These are phyloP conservation scores for Vitis rupestris DNA, from an alignment of 164 flowering plant genomes.

Conservation along the genomic window DNA sequence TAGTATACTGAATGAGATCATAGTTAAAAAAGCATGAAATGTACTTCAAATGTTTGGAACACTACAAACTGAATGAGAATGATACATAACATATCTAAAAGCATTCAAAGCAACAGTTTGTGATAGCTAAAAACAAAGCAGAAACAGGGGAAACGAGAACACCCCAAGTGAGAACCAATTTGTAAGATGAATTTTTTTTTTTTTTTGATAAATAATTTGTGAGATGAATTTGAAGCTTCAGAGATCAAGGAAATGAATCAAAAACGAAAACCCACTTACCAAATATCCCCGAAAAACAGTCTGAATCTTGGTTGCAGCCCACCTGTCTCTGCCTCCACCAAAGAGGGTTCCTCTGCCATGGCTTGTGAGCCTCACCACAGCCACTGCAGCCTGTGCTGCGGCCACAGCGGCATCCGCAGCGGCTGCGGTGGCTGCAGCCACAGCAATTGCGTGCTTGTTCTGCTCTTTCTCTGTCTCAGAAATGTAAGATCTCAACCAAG, in stretches of 20 bases:
- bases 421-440: slow-evolving; percentile 66
- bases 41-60: too few species aligned
- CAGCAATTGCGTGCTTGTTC: slow-evolving; percentile 73
- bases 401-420: slow-evolving; percentile 75
- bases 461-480: slow-evolving; percentile 46
- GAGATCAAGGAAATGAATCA: not conserved
- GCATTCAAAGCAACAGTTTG: too few species aligned
- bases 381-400: slow-evolving; percentile 70
- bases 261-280: slow-evolving; percentile 34
- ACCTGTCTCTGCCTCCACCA: slow-evolving; percentile 33
- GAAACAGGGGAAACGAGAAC: not conserved
- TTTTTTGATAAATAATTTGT: not conserved
- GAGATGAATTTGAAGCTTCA: not conserved
- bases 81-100: too few species aligned
- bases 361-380: slow-evolving; percentile 59
- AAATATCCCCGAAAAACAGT: slow-evolving; percentile 53
- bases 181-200: not conserved
- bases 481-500: slow-evolving; percentile 47
- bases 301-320: slow-evolving; percentile 62
- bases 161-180: not conserved
- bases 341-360: slow-evolving; percentile 35
- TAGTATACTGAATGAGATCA: too few species aligned
- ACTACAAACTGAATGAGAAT: too few species aligned
- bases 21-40: too few species aligned
- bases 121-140: not conserved